Evolutionary conservation across 2,329 filamentous ascomycete genomes (phyloP), one percentile per base, ranked within the genome.

Genomic region (Didymella glomerata): DNA sequence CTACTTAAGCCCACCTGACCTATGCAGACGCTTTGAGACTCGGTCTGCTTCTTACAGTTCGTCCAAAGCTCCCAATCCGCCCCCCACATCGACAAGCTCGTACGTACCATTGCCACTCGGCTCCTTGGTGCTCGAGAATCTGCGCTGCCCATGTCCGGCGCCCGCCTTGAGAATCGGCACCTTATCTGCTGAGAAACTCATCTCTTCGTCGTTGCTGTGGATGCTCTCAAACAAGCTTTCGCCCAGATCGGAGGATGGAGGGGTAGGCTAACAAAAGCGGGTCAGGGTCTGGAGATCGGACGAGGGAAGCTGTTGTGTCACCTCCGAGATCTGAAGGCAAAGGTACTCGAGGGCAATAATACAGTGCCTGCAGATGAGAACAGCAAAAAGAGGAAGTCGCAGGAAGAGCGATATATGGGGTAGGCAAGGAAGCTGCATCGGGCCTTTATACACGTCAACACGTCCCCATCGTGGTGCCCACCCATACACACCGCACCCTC

Each of bases 171-270:
- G 52, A 20, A 71, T 69, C 16, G 70, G 70, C 20, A 76, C 66
- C 63, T 70, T 75, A 48, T 66, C 66, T 11, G 70, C 74, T 2
- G 74, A 77, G 51, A 77, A 77, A 25, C 73, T 76, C 75, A 77
- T 77, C 10, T 34, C 50, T 66, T 48, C 18, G 16, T 36, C 42
- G 48, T 47, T 54, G 27, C 16, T 38, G 3, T 27, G 14, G 25
- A 4, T 18, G 30, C 45, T 54, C 30, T 2, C 10, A 54, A 47
- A 59, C 51, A 59, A 59, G 56, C 56, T 59, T 59, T 59, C 56
- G 56, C 56, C 50, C 41, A 59, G 50, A n/a, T 22, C 2, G 30
- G 30, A 32, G 30, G 13, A 22, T 20, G n/a, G 47, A 46, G 46
- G 42, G 50, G 46, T 32, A 46, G 44, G 48, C 49, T 48, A 45